A percentile compares a stretch with the other conserved stretches of the same genome.
These are phyloP conservation scores for Lodderomyces oxycetoniae DNA, from an alignment of 1,139 yeast genomes.

Conservation along the genomic window DNA sequence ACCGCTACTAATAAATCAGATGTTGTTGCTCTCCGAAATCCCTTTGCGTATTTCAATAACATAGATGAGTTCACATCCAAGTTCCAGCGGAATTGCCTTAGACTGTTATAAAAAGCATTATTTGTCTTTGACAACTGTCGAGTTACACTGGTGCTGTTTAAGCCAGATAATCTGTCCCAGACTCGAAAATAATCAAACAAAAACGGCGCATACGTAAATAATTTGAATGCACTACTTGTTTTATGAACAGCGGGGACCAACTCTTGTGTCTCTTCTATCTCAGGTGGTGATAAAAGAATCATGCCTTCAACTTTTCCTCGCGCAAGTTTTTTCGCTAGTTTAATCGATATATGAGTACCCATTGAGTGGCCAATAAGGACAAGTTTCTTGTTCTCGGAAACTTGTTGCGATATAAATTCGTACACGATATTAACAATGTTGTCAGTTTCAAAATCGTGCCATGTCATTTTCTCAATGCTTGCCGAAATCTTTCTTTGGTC, in stretches of 20 bases:
- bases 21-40: constrained; percentile 40
- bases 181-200: constrained; percentile 53
- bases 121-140: constrained; percentile 43
- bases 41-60: constrained; percentile 50
- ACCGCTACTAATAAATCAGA: constrained; percentile 44
- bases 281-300: constrained; percentile 53
- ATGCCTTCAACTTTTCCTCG: constrained; percentile 39
- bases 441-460: constrained; percentile 46
- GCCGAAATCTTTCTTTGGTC: constrained; percentile 28
- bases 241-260: not conserved
- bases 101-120: constrained; percentile 36
- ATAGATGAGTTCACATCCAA: constrained; percentile 55
- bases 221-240: constrained; percentile 10
- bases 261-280: constrained; percentile 22
- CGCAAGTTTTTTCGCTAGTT: constrained; percentile 43
- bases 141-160: constrained; percentile 51
- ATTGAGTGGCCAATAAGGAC: constrained; percentile 70
- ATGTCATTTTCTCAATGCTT: constrained; percentile 30
- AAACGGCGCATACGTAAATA: constrained; percentile 42
- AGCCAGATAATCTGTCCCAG: constrained; percentile 60
- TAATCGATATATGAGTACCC: constrained; percentile 59
- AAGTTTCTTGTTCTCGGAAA: constrained; percentile 44
- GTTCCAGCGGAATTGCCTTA: constrained; percentile 68
- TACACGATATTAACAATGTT: constrained; percentile 43
- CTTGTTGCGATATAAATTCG: constrained; percentile 34